Evolutionary conservation across 169 alveolate species (phyloP).

Genomic region (Eimeria praecox): DNA sequence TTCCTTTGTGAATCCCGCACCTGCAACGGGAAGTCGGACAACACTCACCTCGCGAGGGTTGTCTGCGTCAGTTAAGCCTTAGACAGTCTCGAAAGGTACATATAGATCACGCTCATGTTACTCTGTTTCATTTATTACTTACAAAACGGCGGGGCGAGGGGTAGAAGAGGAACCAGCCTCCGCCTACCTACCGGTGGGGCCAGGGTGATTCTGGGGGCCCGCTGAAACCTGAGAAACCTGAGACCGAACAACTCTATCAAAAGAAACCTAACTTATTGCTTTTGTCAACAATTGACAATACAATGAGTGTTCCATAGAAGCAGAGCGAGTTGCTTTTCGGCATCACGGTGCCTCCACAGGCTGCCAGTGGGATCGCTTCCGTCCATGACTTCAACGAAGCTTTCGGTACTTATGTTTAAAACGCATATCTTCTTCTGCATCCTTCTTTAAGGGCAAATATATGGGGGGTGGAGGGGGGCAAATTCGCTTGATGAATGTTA

Average conservation of each 20-base stretch:
- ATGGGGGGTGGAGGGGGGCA: background rate
- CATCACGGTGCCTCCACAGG: background rate
- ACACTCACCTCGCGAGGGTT: background rate
- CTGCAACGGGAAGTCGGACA: background rate
- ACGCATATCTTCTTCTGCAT: background rate
- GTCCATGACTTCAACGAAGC: background rate
- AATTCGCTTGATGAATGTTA: background rate
- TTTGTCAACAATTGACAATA: background rate
- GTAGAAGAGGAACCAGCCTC: background rate
- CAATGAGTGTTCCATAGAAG: background rate
- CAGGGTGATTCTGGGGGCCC: background rate
- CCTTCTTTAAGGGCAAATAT: background rate
- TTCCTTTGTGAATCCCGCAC: background rate
- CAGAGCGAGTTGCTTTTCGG: background rate
- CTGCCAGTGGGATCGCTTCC: background rate
- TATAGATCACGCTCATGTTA: background rate
- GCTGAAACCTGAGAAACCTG: background rate
- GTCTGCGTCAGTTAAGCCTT: background rate
- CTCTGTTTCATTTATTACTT: background rate
- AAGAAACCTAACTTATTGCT: background rate
- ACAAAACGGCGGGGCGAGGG: background rate
- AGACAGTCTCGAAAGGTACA: background rate
- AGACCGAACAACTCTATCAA: background rate
- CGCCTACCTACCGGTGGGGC: background rate
- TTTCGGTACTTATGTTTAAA: background rate